Percentiles rank a stretch among this genome's conserved stretches.
Evolutionary conservation across 2,329 filamentous ascomycete species (phyloP).

Genomic region (Fusarium gaditjirri): DNA sequence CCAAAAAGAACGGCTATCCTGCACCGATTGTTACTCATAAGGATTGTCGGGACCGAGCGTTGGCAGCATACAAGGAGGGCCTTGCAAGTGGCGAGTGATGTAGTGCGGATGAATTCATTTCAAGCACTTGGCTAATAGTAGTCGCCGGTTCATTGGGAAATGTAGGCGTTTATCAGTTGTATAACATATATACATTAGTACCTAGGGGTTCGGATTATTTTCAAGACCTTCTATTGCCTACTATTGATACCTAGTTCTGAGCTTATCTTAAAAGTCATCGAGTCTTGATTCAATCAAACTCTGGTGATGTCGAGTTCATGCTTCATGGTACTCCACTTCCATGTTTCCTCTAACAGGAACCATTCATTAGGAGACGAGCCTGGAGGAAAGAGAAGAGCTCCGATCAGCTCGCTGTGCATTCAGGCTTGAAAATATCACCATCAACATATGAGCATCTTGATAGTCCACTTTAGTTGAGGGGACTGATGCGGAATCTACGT

Average conservation of each 20-base stretch:
- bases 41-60: slow-evolving; percentile 71
- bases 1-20: slow-evolving; percentile 77
- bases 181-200: not conserved
- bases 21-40: slow-evolving; percentile 80
- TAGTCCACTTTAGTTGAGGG: not conserved
- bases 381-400: not conserved
- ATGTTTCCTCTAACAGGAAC: not conserved
- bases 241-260: not conserved
- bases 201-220: not conserved
- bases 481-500: not conserved
- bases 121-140: not conserved
- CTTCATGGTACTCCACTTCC: not conserved
- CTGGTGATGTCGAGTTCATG: not conserved
- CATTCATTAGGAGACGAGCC: not conserved
- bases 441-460: not conserved
- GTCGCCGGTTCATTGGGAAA: not conserved
- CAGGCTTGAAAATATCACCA: not conserved
- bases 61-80: slow-evolving; percentile 74
- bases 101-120: not conserved
- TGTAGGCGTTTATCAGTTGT: not conserved
- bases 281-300: not conserved
- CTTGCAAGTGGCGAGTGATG: slow-evolving; percentile 44
- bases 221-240: not conserved
- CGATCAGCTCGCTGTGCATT: not conserved
- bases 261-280: not conserved